Evolutionary conservation across 768 basidiomycete genomes (phyloP).

Genomic region (Gloeophyllum trabeum): DNA sequence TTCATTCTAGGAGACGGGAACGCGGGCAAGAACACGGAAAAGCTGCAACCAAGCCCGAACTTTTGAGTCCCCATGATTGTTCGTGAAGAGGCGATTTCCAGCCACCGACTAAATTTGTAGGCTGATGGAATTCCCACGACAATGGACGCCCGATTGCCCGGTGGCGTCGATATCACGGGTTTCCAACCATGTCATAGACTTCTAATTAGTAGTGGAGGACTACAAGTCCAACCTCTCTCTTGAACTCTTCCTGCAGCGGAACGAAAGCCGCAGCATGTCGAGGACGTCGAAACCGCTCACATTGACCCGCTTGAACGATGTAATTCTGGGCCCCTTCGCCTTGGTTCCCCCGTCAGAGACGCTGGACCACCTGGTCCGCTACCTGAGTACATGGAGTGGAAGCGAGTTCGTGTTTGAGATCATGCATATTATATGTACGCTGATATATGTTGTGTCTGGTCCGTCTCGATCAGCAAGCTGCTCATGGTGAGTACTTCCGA

Average conservation of each 20-base stretch:
- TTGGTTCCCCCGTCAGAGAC: conserved; percentile 47
- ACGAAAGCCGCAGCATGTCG: conserved; percentile 32
- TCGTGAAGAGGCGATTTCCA: no score
- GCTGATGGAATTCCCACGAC: no score
- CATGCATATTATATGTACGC: no score
- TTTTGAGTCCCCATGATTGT: conserved; percentile 82
- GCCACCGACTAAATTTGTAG: no score
- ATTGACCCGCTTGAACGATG: conserved; percentile 45
- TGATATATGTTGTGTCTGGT: conserved; percentile 3
- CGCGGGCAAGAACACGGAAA: conserved; percentile 86
- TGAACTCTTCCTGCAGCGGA: neutral
- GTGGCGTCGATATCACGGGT: no score
- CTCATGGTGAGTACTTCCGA: conserved; percentile 42
- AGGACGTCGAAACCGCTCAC: conserved; percentile 31
- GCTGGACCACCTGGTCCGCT: conserved; percentile 64
- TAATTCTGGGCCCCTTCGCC: conserved; percentile 52
- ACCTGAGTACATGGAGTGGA: conserved; percentile 75
- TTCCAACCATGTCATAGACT: no score
- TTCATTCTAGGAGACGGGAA: conserved; percentile 80
- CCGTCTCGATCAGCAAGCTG: conserved; percentile 40
- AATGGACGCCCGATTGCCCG: no score
- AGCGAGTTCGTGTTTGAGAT: conserved; percentile 60
- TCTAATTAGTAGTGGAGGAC: no score
- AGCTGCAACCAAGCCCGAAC: conserved; percentile 82
- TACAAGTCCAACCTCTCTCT: no score